These are phyloP conservation scores for Hebeloma cylindrosporum DNA, from an alignment of 768 basidiomycete species.

Conservation along the genomic window DNA sequence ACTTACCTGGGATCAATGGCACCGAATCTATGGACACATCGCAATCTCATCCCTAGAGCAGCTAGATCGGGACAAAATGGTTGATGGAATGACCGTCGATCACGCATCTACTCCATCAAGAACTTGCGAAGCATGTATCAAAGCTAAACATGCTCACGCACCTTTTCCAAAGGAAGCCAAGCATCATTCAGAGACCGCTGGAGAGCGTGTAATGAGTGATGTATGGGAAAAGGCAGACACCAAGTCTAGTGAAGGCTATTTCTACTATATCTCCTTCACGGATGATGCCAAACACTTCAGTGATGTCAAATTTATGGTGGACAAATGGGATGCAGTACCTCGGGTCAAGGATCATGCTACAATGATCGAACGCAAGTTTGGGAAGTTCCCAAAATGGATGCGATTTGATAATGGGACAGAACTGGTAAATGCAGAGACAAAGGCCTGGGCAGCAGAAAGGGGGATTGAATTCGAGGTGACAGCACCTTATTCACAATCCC, in stretches of 20 bases:
- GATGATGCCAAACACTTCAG: constrained; percentile 19
- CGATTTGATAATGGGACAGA: too few species aligned
- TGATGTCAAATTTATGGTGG: constrained; percentile 11
- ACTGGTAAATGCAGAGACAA: too few species aligned
- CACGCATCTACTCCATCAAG: constrained; percentile 13
- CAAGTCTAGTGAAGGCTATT: constrained; percentile 16
- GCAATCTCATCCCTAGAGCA: constrained; percentile 19
- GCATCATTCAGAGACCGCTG: constrained; percentile 15
- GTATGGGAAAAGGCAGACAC: constrained; percentile 31
- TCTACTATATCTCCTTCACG: constrained; percentile 28
- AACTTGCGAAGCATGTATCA: constrained; percentile 32
- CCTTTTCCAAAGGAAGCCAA: constrained; percentile 31
- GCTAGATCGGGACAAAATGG: constrained; percentile 14
- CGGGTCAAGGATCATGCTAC: too few species aligned
- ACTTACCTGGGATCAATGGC: constrained; percentile 28
- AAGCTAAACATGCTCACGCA: constrained; percentile 29
- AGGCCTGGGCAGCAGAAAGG: too few species aligned
- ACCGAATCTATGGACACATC: constrained; percentile 25
- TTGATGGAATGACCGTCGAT: constrained; percentile 18
- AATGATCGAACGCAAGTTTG: too few species aligned
- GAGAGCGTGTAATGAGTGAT: constrained; percentile 22
- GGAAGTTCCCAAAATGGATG: too few species aligned
- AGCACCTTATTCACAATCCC: too few species aligned
- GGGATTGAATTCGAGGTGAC: too few species aligned
- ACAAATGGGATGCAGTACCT: constrained; percentile 21